Evolutionary conservation across 805 yeast species (phyloP).

Genomic region (Barnettozyma californica): DNA sequence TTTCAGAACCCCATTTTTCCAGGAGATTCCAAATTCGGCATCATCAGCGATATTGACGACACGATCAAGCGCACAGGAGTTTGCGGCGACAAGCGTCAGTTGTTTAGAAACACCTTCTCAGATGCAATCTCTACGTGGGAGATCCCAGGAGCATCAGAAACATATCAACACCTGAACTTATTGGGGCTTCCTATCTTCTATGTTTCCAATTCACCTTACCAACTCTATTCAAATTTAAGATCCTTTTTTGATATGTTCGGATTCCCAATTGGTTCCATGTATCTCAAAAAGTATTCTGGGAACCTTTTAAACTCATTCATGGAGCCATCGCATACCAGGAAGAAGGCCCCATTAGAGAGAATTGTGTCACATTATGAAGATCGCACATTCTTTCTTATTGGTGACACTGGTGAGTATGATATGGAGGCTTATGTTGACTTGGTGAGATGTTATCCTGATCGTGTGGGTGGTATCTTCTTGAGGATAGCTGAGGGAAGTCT

Average conservation of each 20-base stretch:
- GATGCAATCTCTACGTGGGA: slow-evolving; percentile 61
- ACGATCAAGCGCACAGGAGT: slow-evolving; percentile 91
- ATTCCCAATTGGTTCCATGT: slow-evolving; percentile 79
- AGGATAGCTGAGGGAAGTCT: slow-evolving; percentile 69
- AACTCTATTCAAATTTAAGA: slow-evolving; percentile 44
- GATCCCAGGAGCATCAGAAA: slow-evolving; percentile 66
- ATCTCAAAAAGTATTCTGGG: slow-evolving; percentile 82
- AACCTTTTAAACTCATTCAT: slow-evolving; percentile 73
- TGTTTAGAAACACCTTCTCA: slow-evolving; percentile 73
- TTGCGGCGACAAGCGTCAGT: slow-evolving; percentile 76
- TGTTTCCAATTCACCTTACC: slow-evolving; percentile 96
- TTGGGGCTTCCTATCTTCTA: slow-evolving; percentile 68
- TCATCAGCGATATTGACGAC: slow-evolving; percentile 92
- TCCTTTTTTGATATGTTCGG: slow-evolving; percentile 50
- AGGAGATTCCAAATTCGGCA: slow-evolving; percentile 48
- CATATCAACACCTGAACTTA: slow-evolving; percentile 54
- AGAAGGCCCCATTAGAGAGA: slow-evolving; percentile 56
- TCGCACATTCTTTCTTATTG: slow-evolving; percentile 76
- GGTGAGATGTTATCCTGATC: slow-evolving; percentile 55
- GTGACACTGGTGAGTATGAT: slow-evolving; percentile 96
- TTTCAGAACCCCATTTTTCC: slow-evolving; percentile 42
- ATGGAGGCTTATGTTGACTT: slow-evolving; percentile 82
- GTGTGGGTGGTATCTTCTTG: slow-evolving; percentile 70
- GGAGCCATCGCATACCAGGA: slow-evolving; percentile 83
- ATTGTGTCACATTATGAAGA: slow-evolving; percentile 69